Evolutionary conservation across 2,329 filamentous ascomycete genomes (phyloP).

Genomic region (Biscogniauxia mediterranea): DNA sequence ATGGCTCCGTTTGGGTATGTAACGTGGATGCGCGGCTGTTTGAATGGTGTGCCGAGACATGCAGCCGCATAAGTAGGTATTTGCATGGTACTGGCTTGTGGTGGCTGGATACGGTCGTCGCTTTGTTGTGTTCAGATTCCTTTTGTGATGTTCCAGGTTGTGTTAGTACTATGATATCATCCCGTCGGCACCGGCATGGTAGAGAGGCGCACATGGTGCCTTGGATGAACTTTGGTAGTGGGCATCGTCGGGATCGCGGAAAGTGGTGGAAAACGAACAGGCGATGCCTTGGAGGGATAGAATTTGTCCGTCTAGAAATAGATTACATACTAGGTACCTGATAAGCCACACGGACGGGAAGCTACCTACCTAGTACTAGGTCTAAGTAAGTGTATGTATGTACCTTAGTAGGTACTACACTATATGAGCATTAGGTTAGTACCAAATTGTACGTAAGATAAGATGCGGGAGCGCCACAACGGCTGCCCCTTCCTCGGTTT

Average conservation of each 20-base stretch:
- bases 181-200: too few species aligned
- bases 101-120: not conserved
- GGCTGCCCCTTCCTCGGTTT: not conserved
- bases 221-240: too few species aligned
- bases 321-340: too few species aligned
- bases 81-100: not conserved
- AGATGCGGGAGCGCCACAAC: not conserved
- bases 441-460: not conserved
- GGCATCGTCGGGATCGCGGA: too few species aligned
- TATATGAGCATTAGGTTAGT: too few species aligned
- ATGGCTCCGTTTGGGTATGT: not conserved
- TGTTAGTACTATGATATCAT: not conserved
- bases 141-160: not conserved
- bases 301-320: not conserved
- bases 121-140: too few species aligned
- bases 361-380: too few species aligned
- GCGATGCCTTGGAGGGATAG: not conserved
- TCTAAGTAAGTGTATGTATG: too few species aligned
- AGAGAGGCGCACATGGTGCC: too few species aligned
- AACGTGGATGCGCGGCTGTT: not conserved
- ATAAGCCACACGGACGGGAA: too few species aligned
- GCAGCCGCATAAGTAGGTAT: not conserved
- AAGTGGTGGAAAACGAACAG: not conserved
- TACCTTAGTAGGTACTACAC: too few species aligned
- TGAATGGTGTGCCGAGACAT: not conserved